Percentiles rank a stretch among this genome's conserved stretches.
phyloP scores from a whole-genome alignment of 257 asterid genomes.

The Jaltomata sinuosa region DNA sequence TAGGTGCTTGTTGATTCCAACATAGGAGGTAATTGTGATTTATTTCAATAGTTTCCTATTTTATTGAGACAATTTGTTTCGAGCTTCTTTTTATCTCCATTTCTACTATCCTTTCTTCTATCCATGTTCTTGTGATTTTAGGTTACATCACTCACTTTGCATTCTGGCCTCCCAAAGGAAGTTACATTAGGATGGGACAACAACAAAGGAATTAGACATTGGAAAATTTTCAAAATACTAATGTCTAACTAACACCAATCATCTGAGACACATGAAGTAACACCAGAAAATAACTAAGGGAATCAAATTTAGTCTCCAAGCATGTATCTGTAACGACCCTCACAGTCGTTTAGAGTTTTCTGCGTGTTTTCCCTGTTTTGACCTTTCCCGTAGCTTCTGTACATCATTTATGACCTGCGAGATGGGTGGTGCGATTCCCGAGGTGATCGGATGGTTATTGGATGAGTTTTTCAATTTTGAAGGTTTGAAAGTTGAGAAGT shows the following conservation, averaged over 20 bases:
- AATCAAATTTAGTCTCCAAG: not conserved
- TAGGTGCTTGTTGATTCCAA: not conserved
- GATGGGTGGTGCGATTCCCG: too few species aligned
- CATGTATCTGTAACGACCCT: too few species aligned
- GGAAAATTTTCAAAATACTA: not conserved
- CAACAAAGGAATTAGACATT: not conserved
- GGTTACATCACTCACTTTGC: not conserved
- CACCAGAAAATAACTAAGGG: not conserved
- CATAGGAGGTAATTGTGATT: not conserved
- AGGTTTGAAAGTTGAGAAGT: too few species aligned
- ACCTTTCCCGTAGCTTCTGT: too few species aligned
- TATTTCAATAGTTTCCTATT: not conserved
- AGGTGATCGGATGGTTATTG: too few species aligned
- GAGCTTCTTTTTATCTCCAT: not conserved
- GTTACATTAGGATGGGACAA: not conserved
- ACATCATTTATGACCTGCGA: too few species aligned
- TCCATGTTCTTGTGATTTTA: not conserved
- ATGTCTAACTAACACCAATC: not conserved
- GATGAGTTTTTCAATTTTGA: too few species aligned
- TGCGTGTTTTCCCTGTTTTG: too few species aligned
- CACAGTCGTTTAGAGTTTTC: too few species aligned
- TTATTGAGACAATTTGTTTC: not conserved
- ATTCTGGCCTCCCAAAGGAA: not conserved
- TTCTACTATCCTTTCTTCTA: not conserved
- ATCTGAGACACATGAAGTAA: not conserved